Conservation (phyloP, 768 basidiomycete genomes). For the Royoungia palumana region DNA sequence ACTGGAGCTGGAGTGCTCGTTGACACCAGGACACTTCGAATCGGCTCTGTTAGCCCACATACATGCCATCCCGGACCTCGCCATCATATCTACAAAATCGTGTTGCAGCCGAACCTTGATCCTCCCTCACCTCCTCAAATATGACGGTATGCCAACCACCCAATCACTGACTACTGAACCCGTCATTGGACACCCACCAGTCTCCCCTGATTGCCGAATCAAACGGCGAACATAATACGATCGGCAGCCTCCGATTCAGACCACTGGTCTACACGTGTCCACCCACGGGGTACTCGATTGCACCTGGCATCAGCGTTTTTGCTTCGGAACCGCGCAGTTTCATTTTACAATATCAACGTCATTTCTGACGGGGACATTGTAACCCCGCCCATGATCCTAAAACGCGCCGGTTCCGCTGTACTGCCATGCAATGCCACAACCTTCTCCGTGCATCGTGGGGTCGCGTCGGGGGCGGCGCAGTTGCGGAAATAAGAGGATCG, state of each 20-base stretch:
- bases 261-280: constrained; percentile 11
- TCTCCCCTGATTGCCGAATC: not conserved
- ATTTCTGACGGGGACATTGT: not conserved
- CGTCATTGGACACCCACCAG: not conserved
- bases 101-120: not conserved
- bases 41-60: no score
- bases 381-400: constrained; percentile 1
- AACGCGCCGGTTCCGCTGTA: constrained; percentile 16
- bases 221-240: not conserved
- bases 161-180: not conserved
- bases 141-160: no score
- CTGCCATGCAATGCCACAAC: constrained; percentile 6
- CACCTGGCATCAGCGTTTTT: constrained; percentile 10
- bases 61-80: no score
- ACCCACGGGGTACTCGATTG: constrained; percentile 13
- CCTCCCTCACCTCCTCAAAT: no score
- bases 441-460: constrained; percentile 4
- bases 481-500: constrained; percentile 6
- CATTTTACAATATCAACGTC: not conserved
- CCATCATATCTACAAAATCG: no score
- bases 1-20: no score
- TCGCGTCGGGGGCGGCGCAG: constrained; percentile 7
- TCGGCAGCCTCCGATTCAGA: not conserved
- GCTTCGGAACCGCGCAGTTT: constrained; percentile 22
- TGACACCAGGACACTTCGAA: no score